Evolutionary conservation across 2,329 filamentous ascomycete genomes (phyloP).

Genomic region (Aspergillus hiratsukae): DNA sequence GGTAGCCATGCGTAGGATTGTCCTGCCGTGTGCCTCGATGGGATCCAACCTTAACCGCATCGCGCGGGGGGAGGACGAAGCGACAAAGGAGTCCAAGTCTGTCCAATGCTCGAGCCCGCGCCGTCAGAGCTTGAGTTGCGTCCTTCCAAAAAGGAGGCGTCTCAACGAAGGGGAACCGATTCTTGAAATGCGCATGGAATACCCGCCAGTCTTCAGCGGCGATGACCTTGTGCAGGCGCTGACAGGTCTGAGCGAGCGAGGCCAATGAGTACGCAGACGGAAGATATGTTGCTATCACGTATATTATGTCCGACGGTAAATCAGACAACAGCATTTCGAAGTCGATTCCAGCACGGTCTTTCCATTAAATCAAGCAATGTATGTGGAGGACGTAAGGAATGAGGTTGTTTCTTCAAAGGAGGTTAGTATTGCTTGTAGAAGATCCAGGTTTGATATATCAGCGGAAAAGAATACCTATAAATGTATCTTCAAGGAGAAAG

Average conservation of each 20-base stretch:
- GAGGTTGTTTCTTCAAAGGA: not conserved
- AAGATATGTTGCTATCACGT: constrained; percentile 39
- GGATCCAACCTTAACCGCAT: constrained; percentile 37
- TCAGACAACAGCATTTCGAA: constrained; percentile 25
- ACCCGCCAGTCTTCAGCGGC: constrained; percentile 46
- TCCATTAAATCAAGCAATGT: not conserved
- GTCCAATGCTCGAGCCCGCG: constrained; percentile 55
- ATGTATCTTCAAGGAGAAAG: not conserved
- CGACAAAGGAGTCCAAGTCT: constrained; percentile 53
- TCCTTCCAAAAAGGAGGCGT: constrained; percentile 44
- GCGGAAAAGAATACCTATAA: not conserved
- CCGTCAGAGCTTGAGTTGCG: constrained; percentile 52
- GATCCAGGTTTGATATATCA: not conserved
- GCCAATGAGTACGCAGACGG: constrained; percentile 44
- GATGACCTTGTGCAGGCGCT: constrained; percentile 42
- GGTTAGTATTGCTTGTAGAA: not conserved
- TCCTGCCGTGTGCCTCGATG: constrained; percentile 40
- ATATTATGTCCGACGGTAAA: constrained; percentile 42
- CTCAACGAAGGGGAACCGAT: constrained; percentile 45
- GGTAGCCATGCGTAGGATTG: constrained; percentile 52
- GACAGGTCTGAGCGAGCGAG: constrained; percentile 44
- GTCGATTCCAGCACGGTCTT: not conserved
- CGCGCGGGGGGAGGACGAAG: constrained; percentile 45
- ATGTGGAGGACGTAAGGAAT: not conserved
- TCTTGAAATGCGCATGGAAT: constrained; percentile 44